Evolutionary conservation across 2,329 filamentous ascomycete species (phyloP), one percentile per base, ranked within the genome.

Genomic region (Rhexocercosporidium sp.): DNA sequence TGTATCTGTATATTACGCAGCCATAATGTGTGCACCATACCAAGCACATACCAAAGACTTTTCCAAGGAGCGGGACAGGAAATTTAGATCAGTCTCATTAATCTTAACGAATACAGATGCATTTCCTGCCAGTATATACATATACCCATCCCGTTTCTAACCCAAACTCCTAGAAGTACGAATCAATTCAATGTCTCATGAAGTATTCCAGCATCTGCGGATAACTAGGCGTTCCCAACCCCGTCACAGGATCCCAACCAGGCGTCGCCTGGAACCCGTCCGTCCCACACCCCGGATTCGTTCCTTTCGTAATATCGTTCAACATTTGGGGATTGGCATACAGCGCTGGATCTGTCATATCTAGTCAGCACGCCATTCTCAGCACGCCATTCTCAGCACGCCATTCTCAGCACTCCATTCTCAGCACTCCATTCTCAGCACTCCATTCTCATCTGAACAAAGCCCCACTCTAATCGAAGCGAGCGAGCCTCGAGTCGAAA

Each of bases 151-250:
- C n/a, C 16, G 34, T 18, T 34, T 31, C 34, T 29, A 14, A 20
- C n/a, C 5, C 18, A 11, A 3, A 39, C 27, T 34, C 49, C 12
- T 2, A 3, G 2, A 27, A 53, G 1, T 31, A 5, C 1, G 3
- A 3, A 5, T 44, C 41, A 14, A n/a, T 56, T 39, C n/a, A 62
- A 53, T 62, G 29, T 7, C 7, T 46, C 44, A 46, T 6, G n/a
- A 63, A 63, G 39, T 44, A 63, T 16, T 47, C 59, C 29, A 62
- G 8, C 64, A 66, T 66, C 39, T 22, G 54, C 18, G 59, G 59
- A n/a, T 62, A 66, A 25, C 54, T 66, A 5, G 64, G 64, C 59
- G 59, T 66, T 12, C 64, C 64, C n/a, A 66, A 27, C 4, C 64
- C 64, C 12, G 59, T 59, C 5, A 66, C 64, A 3, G 64, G 49